Conservation (phyloP, 768 basidiomycete genomes). For the Leccinum obscurum region DNA sequence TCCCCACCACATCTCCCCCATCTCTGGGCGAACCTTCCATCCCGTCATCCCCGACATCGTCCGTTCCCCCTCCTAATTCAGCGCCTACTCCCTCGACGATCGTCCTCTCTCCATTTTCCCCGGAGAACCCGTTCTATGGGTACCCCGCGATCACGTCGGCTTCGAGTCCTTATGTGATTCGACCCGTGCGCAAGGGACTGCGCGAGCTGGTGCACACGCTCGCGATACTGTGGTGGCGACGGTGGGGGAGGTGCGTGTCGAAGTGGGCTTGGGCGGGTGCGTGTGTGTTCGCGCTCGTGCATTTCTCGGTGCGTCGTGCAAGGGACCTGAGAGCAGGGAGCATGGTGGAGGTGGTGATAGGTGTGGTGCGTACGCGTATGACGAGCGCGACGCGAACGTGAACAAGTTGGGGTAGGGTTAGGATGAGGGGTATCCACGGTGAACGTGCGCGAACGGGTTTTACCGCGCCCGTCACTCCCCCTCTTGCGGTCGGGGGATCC, state of each 20-base stretch:
- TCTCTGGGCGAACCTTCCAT: neutral
- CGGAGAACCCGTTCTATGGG: constrained; percentile 73
- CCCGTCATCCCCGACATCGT: neutral
- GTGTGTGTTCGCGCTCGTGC: constrained; percentile 32
- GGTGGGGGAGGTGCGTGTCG: constrained; percentile 49
- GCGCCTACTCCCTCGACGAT: constrained; percentile 13
- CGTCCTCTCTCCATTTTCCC: constrained; percentile 52
- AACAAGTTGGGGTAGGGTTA: neutral
- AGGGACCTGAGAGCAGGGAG: neutral
- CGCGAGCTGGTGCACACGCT: constrained; percentile 68
- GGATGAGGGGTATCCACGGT: neutral
- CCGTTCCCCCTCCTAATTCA: neutral
- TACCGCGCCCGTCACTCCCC: too few relatives aligned
- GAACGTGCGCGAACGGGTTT: neutral
- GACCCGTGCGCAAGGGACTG: constrained; percentile 51
- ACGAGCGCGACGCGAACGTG: neutral
- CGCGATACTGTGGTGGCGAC: constrained; percentile 61
- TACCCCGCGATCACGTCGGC: constrained; percentile 51
- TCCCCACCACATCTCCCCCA: neutral
- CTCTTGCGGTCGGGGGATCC: neutral
- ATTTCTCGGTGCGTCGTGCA: neutral
- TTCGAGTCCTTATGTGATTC: constrained; percentile 32
- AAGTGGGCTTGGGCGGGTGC: constrained; percentile 22
- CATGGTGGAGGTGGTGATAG: neutral
- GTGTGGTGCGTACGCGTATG: neutral